Evolutionary conservation across 2,329 filamentous ascomycete genomes (phyloP), one percentile per base, ranked within the genome.

Genomic region (Acephala macrosclerotiorum): DNA sequence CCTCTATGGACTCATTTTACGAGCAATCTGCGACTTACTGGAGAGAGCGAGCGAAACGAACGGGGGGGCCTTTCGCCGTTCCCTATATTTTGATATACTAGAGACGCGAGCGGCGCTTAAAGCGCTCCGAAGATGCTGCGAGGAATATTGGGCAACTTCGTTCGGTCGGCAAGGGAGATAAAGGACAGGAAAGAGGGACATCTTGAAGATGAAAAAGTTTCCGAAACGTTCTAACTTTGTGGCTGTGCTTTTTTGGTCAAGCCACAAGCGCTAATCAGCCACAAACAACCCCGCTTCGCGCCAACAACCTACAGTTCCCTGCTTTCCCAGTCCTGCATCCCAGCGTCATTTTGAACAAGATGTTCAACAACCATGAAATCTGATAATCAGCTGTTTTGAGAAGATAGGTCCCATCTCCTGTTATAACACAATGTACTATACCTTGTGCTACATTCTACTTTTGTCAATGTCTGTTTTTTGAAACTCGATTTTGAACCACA

Each of bases 311-410:
- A n/a, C n/a, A n/a, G n/a, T 60, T 61, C 61, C 64, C 40, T 63
- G 60, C 53, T 63, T 66, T 66, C 40, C n/a, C 18, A 36, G 4
- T 33, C 29, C 29, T 65, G 61, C 64, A 68, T 63, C 58, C 60
- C 60, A 62, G 53, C 64, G 68, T 68, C 68, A 70, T 68, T 6
- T 12, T 36, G 29, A 20, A 40, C 59, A 38, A 55, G 45, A 33
- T 61, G 59, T 35, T 18, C n/a, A 25, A 47, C 38, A 36, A 26
- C 29, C 36, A 16, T 35, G 26, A 36, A 40, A 51, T 51, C 36
- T 36, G 22, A 36, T 58, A 40, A 49, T 20, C 33, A 57, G 14
- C 55, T 26, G 55, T 20, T 25, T 22, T 65, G 63, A 65, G 61
- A 61, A 60, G 63, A 58, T 61, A 61, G 51, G 63, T 65, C 40